Percentiles rank a stretch among this genome's conserved stretches.
These are phyloP conservation scores for Hanseniaspora hatyaiensis DNA, from an alignment of 805 yeast species.

Conservation along the genomic window DNA sequence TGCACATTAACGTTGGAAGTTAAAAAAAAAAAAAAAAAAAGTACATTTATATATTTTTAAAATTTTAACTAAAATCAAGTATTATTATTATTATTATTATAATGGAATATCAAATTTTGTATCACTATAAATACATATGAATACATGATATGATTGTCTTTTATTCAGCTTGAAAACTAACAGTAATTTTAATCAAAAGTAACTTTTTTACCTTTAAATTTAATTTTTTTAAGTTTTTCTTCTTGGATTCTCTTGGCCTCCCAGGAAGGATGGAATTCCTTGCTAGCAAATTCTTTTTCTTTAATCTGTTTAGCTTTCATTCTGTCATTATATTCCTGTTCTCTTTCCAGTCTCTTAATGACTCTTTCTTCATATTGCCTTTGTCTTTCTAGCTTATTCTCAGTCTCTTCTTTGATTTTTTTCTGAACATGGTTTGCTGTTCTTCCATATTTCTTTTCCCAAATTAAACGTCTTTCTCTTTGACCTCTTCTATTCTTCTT, in stretches of 20 bases:
- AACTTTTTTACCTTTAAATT: slow-evolving; percentile 76
- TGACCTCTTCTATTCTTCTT: slow-evolving; percentile 92
- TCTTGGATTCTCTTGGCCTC: slow-evolving; percentile 71
- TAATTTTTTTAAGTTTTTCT: slow-evolving; percentile 49
- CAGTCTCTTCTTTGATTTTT: slow-evolving; percentile 43
- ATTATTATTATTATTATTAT: neutral
- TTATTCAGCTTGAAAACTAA: neutral
- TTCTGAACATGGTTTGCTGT: slow-evolving; percentile 72
- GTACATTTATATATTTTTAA: neutral
- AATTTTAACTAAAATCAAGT: neutral
- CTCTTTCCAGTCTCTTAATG: slow-evolving; percentile 40
- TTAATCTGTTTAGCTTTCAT: slow-evolving; percentile 19
- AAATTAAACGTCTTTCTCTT: slow-evolving; percentile 88
- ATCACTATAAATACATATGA: neutral
- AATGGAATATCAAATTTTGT: neutral
- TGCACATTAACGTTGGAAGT: neutral
- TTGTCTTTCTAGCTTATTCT: slow-evolving; percentile 50
- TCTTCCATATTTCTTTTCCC: slow-evolving; percentile 83
- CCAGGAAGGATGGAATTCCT: slow-evolving; percentile 91
- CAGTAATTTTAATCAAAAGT: slow-evolving; percentile 42
- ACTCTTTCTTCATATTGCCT: slow-evolving; percentile 62
- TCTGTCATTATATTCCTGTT: slow-evolving; percentile 31
- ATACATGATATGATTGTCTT: neutral
- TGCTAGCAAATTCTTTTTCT: slow-evolving; percentile 21
- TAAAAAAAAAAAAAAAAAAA: neutral